Percentiles rank a stretch among this genome's conserved stretches.
These are phyloP conservation scores for Pythium chondricola DNA, from an alignment of 352 stramenopile genomes.

Conservation along the genomic window DNA sequence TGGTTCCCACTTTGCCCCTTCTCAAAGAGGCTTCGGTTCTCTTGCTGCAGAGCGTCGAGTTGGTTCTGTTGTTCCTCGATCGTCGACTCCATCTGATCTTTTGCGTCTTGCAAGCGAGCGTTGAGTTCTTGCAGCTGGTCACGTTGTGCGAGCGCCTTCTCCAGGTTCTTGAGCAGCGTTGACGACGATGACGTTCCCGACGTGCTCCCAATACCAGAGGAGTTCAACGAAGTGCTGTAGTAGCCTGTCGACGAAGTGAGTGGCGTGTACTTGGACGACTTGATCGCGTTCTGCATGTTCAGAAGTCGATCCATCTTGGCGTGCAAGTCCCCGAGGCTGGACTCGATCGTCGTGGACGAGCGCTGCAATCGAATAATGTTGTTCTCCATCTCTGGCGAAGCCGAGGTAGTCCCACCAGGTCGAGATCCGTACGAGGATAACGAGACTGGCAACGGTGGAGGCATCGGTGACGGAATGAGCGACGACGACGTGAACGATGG, in stretches of 20 bases:
- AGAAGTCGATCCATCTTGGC: conserved; percentile 77
- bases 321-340: conserved; percentile 60
- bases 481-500: conserved; percentile 12
- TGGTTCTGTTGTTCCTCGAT: conserved; percentile 56
- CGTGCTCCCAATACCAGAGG: not conserved
- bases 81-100: conserved; percentile 41
- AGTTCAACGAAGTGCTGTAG: conserved; percentile 29
- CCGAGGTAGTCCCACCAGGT: conserved; percentile 7
- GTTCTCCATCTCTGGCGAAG: conserved; percentile 44
- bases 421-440: conserved; percentile 22
- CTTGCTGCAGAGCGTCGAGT: conserved; percentile 52
- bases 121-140: conserved; percentile 61
- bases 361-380: conserved; percentile 63
- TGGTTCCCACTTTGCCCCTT: conserved; percentile 62
- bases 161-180: conserved; percentile 63
- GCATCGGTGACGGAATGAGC: conserved; percentile 12
- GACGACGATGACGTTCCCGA: conserved; percentile 14
- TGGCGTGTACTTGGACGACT: conserved; percentile 33
- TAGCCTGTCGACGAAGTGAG: conserved; percentile 18
- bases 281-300: conserved; percentile 46
- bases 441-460: conserved; percentile 7
- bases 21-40: conserved; percentile 63
- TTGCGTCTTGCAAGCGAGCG: conserved; percentile 37
- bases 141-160: conserved; percentile 61
- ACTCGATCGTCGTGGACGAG: conserved; percentile 76